These are phyloP conservation scores for Prinsepia uniflora DNA, from an alignment of 306 rosid genomes.

Conservation along the genomic window DNA sequence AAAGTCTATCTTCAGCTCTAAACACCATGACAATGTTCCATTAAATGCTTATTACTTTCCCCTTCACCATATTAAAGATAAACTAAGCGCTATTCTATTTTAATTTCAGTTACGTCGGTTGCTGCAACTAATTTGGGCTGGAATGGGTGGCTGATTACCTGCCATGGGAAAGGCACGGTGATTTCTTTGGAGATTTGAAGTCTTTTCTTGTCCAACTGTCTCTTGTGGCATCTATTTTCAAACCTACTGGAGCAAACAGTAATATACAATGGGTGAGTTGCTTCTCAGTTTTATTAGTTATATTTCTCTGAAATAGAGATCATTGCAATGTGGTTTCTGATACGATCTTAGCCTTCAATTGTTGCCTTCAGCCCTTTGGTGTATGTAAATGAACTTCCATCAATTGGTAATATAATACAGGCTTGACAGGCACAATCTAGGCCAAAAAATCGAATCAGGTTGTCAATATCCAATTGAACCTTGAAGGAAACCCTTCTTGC, in stretches of 20 bases:
- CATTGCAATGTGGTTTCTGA: too few species aligned
- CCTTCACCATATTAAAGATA: neutral
- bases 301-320: conserved; percentile 72
- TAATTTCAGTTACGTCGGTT: conserved; percentile 21
- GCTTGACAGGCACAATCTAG: too few species aligned
- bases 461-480: too few species aligned
- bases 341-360: too few species aligned
- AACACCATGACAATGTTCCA: neutral
- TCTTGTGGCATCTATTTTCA: conserved; percentile 68
- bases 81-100: conserved; percentile 22
- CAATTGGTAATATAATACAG: too few species aligned
- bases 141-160: conserved; percentile 35
- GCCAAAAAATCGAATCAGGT: too few species aligned
- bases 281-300: conserved; percentile 68
- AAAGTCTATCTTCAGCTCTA: neutral
- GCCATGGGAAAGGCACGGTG: conserved; percentile 27
- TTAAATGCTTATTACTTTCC: neutral
- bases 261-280: conserved; percentile 86
- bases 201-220: conserved; percentile 67
- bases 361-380: too few species aligned
- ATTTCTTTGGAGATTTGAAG: conserved; percentile 86
- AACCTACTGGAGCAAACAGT: conserved; percentile 82
- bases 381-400: too few species aligned
- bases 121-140: conserved; percentile 22
- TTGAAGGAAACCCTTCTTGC: too few species aligned